Conservation (phyloP, 164 flowering plant genomes). For the Paratinospora sagittata region DNA sequence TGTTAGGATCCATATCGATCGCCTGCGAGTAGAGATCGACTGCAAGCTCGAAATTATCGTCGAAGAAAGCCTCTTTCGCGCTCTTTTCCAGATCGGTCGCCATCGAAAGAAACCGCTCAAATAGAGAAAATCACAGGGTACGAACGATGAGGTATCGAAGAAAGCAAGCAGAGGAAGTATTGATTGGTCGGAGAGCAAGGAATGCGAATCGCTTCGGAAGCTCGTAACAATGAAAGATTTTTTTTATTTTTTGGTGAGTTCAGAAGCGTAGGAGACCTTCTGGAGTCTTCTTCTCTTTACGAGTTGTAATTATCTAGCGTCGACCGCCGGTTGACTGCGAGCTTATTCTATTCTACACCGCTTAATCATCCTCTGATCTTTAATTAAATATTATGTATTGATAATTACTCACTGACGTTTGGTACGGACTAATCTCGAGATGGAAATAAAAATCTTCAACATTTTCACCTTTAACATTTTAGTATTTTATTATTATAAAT, state of each 20-base stretch:
- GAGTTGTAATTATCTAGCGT: not conserved
- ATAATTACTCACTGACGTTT: too few relatives aligned
- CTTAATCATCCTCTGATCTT: too few relatives aligned
- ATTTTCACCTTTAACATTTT: too few relatives aligned
- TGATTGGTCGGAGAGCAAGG: not conserved
- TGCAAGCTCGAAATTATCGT: constrained; percentile 81
- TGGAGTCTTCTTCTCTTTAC: not conserved
- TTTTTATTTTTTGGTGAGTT: too few relatives aligned
- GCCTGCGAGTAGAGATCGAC: constrained; percentile 75
- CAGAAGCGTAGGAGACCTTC: not conserved
- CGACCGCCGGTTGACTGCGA: not conserved
- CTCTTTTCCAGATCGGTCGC: constrained; percentile 52
- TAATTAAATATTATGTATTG: too few relatives aligned
- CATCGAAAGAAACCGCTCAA: constrained; percentile 23
- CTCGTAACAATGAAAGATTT: too few relatives aligned
- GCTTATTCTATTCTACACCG: too few relatives aligned
- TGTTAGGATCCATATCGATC: constrained; percentile 41
- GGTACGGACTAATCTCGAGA: too few relatives aligned
- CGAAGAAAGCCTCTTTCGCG: constrained; percentile 84
- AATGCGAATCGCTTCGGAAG: not conserved
- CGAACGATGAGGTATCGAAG: not conserved
- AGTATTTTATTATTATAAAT: too few relatives aligned
- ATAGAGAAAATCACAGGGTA: not conserved
- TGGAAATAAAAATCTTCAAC: too few relatives aligned
- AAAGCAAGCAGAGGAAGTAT: not conserved